Conservation (phyloP, 768 basidiomycete genomes). For the Tricholoma bakamatsutake region DNA sequence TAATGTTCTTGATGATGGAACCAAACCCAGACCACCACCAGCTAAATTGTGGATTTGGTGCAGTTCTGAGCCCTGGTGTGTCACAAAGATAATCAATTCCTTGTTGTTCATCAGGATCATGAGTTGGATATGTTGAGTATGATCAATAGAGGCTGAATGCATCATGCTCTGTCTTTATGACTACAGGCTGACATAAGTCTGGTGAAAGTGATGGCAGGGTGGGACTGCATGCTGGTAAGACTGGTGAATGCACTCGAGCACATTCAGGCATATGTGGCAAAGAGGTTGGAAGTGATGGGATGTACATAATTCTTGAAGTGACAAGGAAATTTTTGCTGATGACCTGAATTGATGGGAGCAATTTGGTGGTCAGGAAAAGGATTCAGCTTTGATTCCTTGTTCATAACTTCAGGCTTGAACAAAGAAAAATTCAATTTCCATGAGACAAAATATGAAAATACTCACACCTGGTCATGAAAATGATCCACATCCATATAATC, state of each 20-base stretch:
- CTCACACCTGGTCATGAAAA: no score
- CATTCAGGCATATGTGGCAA: not conserved
- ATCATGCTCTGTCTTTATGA: constrained; percentile 14
- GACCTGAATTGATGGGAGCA: not conserved
- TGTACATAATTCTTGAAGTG: not conserved
- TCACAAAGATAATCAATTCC: constrained; percentile 13
- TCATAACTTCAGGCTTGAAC: no score
- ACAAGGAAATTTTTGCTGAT: not conserved
- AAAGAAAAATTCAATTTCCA: no score
- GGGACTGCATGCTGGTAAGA: not conserved
- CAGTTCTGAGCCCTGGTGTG: not conserved
- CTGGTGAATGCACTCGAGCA: not conserved
- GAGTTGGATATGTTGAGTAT: constrained; percentile 12
- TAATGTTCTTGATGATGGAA: not conserved
- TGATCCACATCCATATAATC: no score
- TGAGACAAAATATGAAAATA: no score
- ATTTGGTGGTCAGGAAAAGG: no score
- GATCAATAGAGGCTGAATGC: constrained; percentile 16
- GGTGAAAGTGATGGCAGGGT: not conserved
- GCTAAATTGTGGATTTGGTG: not conserved
- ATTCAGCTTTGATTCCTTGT: no score
- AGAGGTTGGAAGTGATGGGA: not conserved
- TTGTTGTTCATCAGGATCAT: constrained; percentile 13
- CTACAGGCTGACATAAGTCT: constrained; percentile 1
- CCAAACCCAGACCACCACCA: constrained; percentile 2